Evolutionary conservation across 805 yeast genomes (phyloP), one percentile per base, ranked within the genome.

Genomic region (Saturnispora zaruensis): DNA sequence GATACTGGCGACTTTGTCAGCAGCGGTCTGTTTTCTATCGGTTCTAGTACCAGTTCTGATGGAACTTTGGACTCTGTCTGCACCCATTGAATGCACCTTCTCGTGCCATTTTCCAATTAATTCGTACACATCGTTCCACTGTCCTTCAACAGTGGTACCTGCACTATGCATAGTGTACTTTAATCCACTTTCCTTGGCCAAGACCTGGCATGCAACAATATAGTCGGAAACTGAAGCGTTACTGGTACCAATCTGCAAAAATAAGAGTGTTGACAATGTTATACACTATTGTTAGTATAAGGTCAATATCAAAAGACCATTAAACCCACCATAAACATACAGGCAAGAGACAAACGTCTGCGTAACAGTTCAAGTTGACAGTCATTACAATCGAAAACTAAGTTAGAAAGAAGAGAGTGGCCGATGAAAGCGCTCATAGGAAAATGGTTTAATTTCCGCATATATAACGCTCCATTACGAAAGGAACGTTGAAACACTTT

Each of bases 101-200:
- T 82, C 81, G 60, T 88, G 96, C 58, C 87, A 68, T 56, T 78
- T 76, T 6, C 96, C 96, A 58, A 88, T 83, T 48, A 87, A 67
- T 32, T 73, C 78, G 79, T 81, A 83, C 1, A 89, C 96, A 49
- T 84, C 89, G 59, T 81, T 79, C 96, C 96, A 89, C n/a, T 88
- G 89, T 1, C 96, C 96, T 59, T 85, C 84, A 50, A 63, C 55
- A 2, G 96, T 87, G 6, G 96, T 88, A 3, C 96, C 96, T 2
- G 96, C 96, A 57, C 95, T 84, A 66, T 88, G 96, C 52, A 88
- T 69, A 1, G 86, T 79, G 54, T 83, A 79, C 45, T 80, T 73
- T 49, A 88, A 68, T 3, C 78, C 82, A 28, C 85, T 77, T 23
- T 72, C 72, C 51, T 83, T 72, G 24, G 88, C 81, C 48, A 79